Base-by-base conservation (phyloP, 257 asterid genomes). In the Euphrasia confusa region DNA sequence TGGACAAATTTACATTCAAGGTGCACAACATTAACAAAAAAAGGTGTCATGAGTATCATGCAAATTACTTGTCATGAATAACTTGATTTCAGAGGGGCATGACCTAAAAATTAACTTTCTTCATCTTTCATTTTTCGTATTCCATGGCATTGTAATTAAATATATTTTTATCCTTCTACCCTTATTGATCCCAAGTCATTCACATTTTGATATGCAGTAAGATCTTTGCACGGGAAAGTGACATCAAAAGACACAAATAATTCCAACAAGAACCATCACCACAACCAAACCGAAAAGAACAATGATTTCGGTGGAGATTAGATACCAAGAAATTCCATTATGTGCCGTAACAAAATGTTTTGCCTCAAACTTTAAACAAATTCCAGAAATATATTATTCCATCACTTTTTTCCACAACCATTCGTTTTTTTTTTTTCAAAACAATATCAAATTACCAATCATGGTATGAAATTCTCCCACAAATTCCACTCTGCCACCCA, bases 251-350 rank as follows among this genome's bases (percentile, higher is more conserved):
- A 15, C 10, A 5, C 30, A 50, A 50, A 6, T 50, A 28, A 7
- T 50, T 50, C 56, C 56, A 50, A 17, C 30, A 50, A 50, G 56
- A n/a, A 37, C 56, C 56, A 11, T 14, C 54, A 0, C 56, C 56
- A 21, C 28, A 6, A 5, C 12, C 56, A 11, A 45, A 11, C 50
- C 7, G 15, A 6, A 45, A 37, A 37, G 42, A 37, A 37, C 10
- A 37, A 37, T 37, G 42, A 37, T 3, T 37, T 1, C 2, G 42
- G 42, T 35, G 42, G 42, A 35, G 42, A 35, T 37, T 8, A 37
- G 42, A 37, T 37, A 37, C 42, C 42, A 7, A 37, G 39, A 37
- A 9, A 7, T 8, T 7, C 9, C 10, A 37, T 37, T 37, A 3
- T 35, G 10, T 37, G 42, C 10, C 42, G 17, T 45, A 45, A 45